These are phyloP conservation scores for Saturnispora quitensis DNA, from an alignment of 805 yeast genomes.

Conservation along the genomic window DNA sequence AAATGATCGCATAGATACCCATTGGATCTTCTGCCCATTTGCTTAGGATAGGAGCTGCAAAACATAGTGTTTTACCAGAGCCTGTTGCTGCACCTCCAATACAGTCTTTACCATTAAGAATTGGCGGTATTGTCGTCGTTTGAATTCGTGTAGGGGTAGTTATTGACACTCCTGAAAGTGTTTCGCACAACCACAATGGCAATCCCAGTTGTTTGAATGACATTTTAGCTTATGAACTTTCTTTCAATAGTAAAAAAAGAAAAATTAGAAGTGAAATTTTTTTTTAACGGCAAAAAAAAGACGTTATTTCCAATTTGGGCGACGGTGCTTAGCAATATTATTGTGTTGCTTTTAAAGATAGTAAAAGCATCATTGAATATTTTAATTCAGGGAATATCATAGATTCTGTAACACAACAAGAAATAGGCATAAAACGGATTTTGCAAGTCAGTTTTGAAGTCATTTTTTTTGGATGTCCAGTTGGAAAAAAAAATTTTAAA, in stretches of 20 bases:
- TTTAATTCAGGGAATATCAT: too few relatives aligned
- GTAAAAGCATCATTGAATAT: background rate
- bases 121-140: slow-evolving; percentile 77
- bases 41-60: slow-evolving; percentile 94
- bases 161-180: slow-evolving; percentile 75
- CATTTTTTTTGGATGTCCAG: background rate
- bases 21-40: slow-evolving; percentile 93
- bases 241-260: background rate
- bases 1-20: slow-evolving; percentile 81
- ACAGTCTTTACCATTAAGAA: slow-evolving; percentile 77
- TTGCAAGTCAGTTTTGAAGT: background rate
- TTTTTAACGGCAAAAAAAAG: background rate
- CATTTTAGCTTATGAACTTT: background rate
- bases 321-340: background rate
- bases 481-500: background rate
- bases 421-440: too few relatives aligned
- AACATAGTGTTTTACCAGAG: slow-evolving; percentile 94
- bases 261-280: background rate
- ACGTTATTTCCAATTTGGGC: background rate
- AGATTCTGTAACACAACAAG: background rate
- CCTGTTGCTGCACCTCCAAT: slow-evolving; percentile 99
- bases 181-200: slow-evolving; percentile 78
- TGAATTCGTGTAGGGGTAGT: slow-evolving; percentile 82
- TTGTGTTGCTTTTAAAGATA: background rate
- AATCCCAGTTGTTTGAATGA: slow-evolving; percentile 47